A percentile compares a stretch with the other conserved stretches of the same genome.
Conservation (phyloP, 257 asterid genomes). For the Plectranthus barbatus region DNA sequence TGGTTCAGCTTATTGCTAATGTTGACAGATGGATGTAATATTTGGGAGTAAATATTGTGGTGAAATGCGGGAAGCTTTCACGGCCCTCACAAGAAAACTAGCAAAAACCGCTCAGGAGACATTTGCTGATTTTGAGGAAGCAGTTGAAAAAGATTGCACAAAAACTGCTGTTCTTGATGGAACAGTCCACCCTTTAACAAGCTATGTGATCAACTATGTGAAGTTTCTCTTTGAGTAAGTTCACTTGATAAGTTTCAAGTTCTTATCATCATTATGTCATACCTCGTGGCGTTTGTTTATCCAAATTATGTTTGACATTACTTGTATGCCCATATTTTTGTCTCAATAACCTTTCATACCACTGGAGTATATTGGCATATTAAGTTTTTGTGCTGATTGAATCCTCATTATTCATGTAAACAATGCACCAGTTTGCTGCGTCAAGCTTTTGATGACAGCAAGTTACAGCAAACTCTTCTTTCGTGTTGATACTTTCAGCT, state of each 20-base stretch:
- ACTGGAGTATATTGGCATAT: too few relatives aligned
- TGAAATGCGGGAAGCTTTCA: slow-evolving; percentile 76
- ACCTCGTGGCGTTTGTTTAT: neutral
- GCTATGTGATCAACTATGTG: slow-evolving; percentile 92
- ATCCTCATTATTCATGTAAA: neutral
- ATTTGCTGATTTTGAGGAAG: slow-evolving; percentile 92
- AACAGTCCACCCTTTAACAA: slow-evolving; percentile 95
- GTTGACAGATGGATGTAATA: slow-evolving; percentile 55
- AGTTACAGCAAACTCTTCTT: slow-evolving; percentile 1
- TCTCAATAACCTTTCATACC: neutral
- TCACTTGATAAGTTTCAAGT: neutral
- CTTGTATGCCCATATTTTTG: neutral
- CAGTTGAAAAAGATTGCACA: slow-evolving; percentile 92
- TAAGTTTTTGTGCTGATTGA: neutral
- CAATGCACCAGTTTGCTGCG: neutral
- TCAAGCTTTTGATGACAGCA: slow-evolving; percentile 5
- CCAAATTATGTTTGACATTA: neutral
- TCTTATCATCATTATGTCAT: neutral
- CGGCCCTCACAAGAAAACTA: slow-evolving; percentile 54
- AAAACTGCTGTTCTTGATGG: slow-evolving; percentile 97
- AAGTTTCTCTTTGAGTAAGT: slow-evolving; percentile 91
- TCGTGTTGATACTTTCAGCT: slow-evolving; percentile 44
- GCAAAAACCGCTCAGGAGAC: slow-evolving; percentile 95
- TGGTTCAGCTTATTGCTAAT: slow-evolving; percentile 8
- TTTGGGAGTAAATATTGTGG: slow-evolving; percentile 56